Evolutionary conservation across 2,329 filamentous ascomycete genomes (phyloP).

Genomic region (Trichoderma asperellum): DNA sequence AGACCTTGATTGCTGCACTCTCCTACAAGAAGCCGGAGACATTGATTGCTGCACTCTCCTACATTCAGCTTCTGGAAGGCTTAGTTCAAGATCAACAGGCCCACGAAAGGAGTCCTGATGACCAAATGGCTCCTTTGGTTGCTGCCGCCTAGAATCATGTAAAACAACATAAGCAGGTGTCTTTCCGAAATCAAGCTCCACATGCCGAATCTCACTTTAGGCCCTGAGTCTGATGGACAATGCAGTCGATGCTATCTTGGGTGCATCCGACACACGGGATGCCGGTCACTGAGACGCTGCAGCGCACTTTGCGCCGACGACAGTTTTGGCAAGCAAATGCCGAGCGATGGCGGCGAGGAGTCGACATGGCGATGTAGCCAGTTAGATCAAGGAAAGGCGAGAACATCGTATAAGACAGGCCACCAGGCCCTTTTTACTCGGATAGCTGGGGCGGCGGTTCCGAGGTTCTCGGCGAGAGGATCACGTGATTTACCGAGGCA

Average conservation of each 20-base stretch:
- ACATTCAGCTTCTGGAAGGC: background rate
- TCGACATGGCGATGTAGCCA: background rate
- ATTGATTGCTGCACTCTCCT: background rate
- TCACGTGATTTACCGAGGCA: slow-evolving; percentile 17
- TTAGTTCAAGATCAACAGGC: background rate
- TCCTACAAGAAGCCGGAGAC: background rate
- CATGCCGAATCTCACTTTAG: slow-evolving; percentile 4
- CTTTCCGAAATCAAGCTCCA: slow-evolving; percentile 3
- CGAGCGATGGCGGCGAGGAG: slow-evolving; percentile 8
- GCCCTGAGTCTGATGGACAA: background rate
- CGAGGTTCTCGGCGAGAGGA: background rate
- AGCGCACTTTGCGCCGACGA: slow-evolving; percentile 15
- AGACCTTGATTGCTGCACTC: background rate
- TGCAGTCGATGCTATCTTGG: background rate
- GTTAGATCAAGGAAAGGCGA: background rate
- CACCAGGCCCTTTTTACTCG: background rate
- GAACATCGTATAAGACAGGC: background rate
- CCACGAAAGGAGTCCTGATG: background rate
- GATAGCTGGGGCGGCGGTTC: background rate
- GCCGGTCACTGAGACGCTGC: slow-evolving; percentile 14
- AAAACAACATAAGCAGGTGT: background rate
- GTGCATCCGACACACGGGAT: slow-evolving; percentile 13
- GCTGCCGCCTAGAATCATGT: background rate
- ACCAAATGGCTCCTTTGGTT: background rate
- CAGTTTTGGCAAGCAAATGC: slow-evolving; percentile 19